phyloP scores from a whole-genome alignment of 2,329 filamentous ascomycete species.

The Exserohilum rostratum region DNA sequence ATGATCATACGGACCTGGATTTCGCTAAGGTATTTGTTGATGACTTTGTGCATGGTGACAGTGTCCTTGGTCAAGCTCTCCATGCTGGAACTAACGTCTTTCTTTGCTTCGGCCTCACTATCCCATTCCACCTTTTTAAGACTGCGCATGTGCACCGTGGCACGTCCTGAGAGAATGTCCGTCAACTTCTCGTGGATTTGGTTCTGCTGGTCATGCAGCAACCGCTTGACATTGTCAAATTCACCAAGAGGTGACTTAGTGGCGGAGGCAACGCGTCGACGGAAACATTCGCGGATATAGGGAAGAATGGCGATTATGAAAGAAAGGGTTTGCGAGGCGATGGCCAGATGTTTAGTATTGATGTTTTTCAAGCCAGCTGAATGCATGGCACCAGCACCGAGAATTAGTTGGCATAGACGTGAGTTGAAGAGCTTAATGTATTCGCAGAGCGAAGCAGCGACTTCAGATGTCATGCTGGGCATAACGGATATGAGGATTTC shows the following conservation, averaged over 20 bases:
- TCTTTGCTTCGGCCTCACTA: slow-evolving; percentile 48
- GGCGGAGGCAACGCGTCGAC: slow-evolving; percentile 66
- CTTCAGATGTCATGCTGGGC: slow-evolving; percentile 85
- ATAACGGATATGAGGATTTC: slow-evolving; percentile 83
- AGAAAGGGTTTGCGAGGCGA: slow-evolving; percentile 85
- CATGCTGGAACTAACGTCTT: slow-evolving; percentile 72
- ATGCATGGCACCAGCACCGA: slow-evolving; percentile 88
- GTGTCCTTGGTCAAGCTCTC: slow-evolving; percentile 88
- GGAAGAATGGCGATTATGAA: slow-evolving; percentile 89
- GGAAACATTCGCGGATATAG: slow-evolving; percentile 88
- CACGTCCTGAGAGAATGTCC: slow-evolving; percentile 86
- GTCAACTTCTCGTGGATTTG: slow-evolving; percentile 92
- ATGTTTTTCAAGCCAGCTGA: slow-evolving; percentile 94
- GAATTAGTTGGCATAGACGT: slow-evolving; percentile 91
- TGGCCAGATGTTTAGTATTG: slow-evolving; percentile 83
- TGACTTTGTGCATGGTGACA: slow-evolving; percentile 78
- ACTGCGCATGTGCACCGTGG: slow-evolving; percentile 72
- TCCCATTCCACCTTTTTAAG: slow-evolving; percentile 82
- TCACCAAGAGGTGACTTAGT: slow-evolving; percentile 67
- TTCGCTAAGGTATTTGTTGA: slow-evolving; percentile 81
- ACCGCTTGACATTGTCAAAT: slow-evolving; percentile 83
- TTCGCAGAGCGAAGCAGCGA: slow-evolving; percentile 78
- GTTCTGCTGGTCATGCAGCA: slow-evolving; percentile 87
- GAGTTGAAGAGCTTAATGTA: slow-evolving; percentile 96
- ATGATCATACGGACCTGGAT: slow-evolving; percentile 81